Conservation (phyloP, 805 yeast genomes). For the Candida krabiensis region DNA sequence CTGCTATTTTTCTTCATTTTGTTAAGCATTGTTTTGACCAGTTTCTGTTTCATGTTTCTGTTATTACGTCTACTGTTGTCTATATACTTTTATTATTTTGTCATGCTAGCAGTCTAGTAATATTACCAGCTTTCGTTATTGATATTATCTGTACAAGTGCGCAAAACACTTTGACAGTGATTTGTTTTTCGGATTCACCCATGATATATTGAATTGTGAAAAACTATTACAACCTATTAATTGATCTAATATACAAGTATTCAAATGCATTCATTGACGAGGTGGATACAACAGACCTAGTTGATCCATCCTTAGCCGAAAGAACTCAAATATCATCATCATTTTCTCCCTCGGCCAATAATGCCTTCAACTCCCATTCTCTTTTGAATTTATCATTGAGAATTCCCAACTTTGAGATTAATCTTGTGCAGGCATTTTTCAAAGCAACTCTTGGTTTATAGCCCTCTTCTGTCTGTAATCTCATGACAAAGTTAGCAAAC, state of each 20-base stretch:
- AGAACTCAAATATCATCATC: conserved; percentile 31
- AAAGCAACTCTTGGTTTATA: conserved; percentile 89
- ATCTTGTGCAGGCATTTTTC: conserved; percentile 81
- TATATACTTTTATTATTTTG: neutral
- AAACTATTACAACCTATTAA: neutral
- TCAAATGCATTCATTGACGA: neutral
- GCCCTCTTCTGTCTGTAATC: conserved; percentile 95
- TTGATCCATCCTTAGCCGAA: too few relatives aligned
- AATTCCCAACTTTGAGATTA: conserved; percentile 75
- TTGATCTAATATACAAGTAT: neutral
- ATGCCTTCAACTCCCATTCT: conserved; percentile 90
- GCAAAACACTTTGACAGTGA: too few relatives aligned
- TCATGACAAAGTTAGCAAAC: conserved; percentile 90
- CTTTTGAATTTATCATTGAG: conserved; percentile 77
- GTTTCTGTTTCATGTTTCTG: neutral
- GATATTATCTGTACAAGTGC: too few relatives aligned
- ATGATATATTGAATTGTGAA: too few relatives aligned
- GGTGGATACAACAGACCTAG: too few relatives aligned
- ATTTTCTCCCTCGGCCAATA: conserved; percentile 54
- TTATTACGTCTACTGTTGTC: too few relatives aligned
- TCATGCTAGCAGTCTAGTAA: too few relatives aligned
- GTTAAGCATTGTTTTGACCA: neutral
- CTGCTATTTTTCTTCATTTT: neutral
- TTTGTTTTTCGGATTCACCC: too few relatives aligned
- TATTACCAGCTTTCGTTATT: too few relatives aligned